A percentile compares a stretch with the other conserved stretches of the same genome.
Evolutionary conservation across 1,139 yeast species (phyloP).

Genomic region (Candida frijolesensis): DNA sequence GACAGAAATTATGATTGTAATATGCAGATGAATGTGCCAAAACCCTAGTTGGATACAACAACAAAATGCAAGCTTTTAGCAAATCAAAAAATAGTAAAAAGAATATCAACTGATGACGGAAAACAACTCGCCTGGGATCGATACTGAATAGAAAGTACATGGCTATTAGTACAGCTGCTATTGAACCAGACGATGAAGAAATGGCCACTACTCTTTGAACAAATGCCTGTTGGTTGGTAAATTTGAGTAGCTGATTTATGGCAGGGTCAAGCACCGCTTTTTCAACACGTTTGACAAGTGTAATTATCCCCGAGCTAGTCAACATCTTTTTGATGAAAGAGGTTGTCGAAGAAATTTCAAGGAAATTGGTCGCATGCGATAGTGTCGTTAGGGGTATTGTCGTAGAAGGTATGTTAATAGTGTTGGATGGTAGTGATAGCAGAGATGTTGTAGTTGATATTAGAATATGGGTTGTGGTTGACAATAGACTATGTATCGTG

Average conservation of each 20-base stretch:
- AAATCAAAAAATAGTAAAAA: constrained; percentile 72
- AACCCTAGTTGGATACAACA: constrained; percentile 72
- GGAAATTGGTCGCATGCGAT: background rate
- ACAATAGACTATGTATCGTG: background rate
- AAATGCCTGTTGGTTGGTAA: constrained; percentile 27
- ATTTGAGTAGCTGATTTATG: constrained; percentile 26
- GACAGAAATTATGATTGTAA: constrained; percentile 58
- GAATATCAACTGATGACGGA: constrained; percentile 72
- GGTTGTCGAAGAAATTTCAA: background rate
- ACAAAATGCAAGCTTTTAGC: constrained; percentile 67
- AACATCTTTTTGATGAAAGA: background rate
- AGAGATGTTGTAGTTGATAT: background rate
- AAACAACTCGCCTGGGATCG: constrained; percentile 61
- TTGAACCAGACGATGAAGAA: constrained; percentile 58
- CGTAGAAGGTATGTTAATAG: constrained; percentile 1
- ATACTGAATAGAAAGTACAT: constrained; percentile 59
- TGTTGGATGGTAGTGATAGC: background rate
- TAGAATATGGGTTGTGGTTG: background rate
- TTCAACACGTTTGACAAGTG: constrained; percentile 8
- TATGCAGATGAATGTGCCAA: constrained; percentile 52
- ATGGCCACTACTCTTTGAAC: constrained; percentile 56
- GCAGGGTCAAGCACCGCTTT: background rate
- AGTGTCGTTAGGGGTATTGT: background rate
- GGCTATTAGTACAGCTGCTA: constrained; percentile 55
- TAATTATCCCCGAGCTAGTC: background rate